Conservation (phyloP, 1,284 basidiomycete genomes). For the Neotropicomus parvogracilis region DNA sequence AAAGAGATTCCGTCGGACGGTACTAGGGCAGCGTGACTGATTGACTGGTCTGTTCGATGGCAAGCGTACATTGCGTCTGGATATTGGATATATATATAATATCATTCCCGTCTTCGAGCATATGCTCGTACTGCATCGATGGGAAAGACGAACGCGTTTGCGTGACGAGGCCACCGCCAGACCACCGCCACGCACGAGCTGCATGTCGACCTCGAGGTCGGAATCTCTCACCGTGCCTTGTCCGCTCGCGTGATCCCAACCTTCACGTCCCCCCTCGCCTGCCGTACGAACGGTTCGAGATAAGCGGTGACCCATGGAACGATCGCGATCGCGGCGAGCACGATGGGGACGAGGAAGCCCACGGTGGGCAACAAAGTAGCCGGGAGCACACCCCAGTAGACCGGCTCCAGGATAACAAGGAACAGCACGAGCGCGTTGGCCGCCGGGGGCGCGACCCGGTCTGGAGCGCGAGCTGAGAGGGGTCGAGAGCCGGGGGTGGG, state of each 20-base stretch:
- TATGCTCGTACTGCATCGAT: conserved; percentile 4
- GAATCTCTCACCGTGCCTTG: conserved; percentile 23
- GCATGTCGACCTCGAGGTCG: conserved; percentile 25
- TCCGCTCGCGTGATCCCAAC: neutral
- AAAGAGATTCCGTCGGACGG: neutral
- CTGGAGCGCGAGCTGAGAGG: neutral
- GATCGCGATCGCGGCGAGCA: conserved; percentile 29
- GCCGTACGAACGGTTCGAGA: conserved; percentile 33
- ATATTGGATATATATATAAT: neutral
- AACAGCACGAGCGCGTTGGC: too few relatives aligned
- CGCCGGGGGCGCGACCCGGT: too few relatives aligned
- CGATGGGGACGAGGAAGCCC: conserved; percentile 34
- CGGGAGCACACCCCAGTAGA: conserved; percentile 56
- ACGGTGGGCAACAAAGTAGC: conserved; percentile 48
- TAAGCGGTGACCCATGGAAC: conserved; percentile 32
- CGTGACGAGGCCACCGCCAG: too few relatives aligned
- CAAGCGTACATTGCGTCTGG: neutral
- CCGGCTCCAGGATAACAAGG: conserved; percentile 54
- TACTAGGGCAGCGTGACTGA: neutral
- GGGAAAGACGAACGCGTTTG: conserved; percentile 8
- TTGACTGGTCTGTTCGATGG: conserved; percentile 4
- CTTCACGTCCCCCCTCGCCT: conserved; percentile 35
- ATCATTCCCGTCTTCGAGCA: neutral
- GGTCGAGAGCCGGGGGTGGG: conserved; percentile 36
- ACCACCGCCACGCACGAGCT: conserved; percentile 21